phyloP scores from a whole-genome alignment of 257 asterid genomes.

The Hygrophila difformis region DNA sequence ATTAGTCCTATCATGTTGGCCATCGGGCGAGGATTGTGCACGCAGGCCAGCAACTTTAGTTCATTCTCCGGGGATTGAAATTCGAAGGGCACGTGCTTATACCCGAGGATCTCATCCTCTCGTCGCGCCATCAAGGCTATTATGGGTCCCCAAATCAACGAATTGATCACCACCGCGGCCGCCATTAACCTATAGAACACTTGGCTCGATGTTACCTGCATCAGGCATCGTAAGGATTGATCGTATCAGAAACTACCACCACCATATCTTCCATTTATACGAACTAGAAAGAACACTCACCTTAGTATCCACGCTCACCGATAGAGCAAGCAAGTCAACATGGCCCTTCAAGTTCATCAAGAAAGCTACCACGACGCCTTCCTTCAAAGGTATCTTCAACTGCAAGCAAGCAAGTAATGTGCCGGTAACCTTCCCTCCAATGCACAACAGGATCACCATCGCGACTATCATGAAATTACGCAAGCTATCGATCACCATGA shows the following conservation, averaged over 20 bases:
- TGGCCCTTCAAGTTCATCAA: slow-evolving; percentile 95
- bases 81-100: slow-evolving; percentile 57
- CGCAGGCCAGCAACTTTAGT: slow-evolving; percentile 67
- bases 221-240: slow-evolving; percentile 12
- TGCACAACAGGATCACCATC: slow-evolving; percentile 59
- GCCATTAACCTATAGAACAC: slow-evolving; percentile 65
- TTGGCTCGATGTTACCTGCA: slow-evolving; percentile 59
- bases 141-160: slow-evolving; percentile 84
- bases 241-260: neutral
- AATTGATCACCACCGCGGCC: slow-evolving; percentile 64
- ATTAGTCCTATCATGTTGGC: slow-evolving; percentile 73
- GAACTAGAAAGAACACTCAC: slow-evolving; percentile 51
- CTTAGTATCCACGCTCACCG: slow-evolving; percentile 40
- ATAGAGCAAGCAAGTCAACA: slow-evolving; percentile 72
- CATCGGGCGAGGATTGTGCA: slow-evolving; percentile 84
- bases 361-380: slow-evolving; percentile 89
- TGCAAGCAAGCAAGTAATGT: slow-evolving; percentile 70
- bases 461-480: slow-evolving; percentile 41
- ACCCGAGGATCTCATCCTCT: slow-evolving; percentile 64
- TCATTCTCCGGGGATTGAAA: slow-evolving; percentile 65
- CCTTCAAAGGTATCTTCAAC: slow-evolving; percentile 74
- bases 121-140: slow-evolving; percentile 69
- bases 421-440: slow-evolving; percentile 90
- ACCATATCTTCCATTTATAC: too few species aligned
- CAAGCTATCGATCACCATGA: slow-evolving; percentile 38